Evolutionary conservation across 2,329 filamentous ascomycete species (phyloP).

Genomic region (Lasiodiplodia gonubiensis): DNA sequence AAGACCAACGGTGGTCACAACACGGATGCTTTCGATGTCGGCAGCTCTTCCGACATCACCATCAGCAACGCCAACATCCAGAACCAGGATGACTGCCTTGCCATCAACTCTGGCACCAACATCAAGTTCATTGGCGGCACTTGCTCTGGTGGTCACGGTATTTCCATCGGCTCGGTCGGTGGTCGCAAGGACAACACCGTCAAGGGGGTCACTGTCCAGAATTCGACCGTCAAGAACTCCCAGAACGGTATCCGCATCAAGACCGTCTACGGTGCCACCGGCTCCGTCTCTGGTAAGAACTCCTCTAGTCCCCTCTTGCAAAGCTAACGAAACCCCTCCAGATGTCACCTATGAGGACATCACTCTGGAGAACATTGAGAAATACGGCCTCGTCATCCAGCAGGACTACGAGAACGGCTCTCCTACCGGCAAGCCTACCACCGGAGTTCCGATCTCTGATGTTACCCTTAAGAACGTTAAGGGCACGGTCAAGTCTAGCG

Average conservation of each 20-base stretch:
- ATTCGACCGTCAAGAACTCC: conserved; percentile 54
- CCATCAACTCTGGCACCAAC: conserved; percentile 57
- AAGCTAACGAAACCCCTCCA: not conserved
- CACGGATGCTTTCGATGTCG: conserved; percentile 61
- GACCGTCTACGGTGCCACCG: conserved; percentile 58
- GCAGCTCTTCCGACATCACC: conserved; percentile 50
- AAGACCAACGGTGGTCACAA: conserved; percentile 41
- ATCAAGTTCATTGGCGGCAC: conserved; percentile 31
- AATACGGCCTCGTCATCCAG: conserved; percentile 59
- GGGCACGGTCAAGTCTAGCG: conserved; percentile 44
- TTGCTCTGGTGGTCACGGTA: conserved; percentile 57
- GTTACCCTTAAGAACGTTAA: conserved; percentile 51
- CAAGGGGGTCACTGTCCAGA: conserved; percentile 55
- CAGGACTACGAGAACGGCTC: conserved; percentile 59
- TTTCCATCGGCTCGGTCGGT: conserved; percentile 62
- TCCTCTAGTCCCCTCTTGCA: not conserved
- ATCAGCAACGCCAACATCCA: conserved; percentile 55
- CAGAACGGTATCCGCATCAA: conserved; percentile 62
- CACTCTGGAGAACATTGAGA: conserved; percentile 50
- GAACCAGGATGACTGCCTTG: conserved; percentile 63
- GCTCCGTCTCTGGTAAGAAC: conserved; percentile 53
- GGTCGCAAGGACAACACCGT: conserved; percentile 59
- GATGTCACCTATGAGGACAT: conserved; percentile 56
- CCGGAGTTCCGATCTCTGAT: conserved; percentile 55
- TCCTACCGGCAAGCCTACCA: conserved; percentile 53